Evolutionary conservation across 805 yeast genomes (phyloP), one percentile per base, ranked within the genome.

Genomic region (Hanseniaspora thailandica): DNA sequence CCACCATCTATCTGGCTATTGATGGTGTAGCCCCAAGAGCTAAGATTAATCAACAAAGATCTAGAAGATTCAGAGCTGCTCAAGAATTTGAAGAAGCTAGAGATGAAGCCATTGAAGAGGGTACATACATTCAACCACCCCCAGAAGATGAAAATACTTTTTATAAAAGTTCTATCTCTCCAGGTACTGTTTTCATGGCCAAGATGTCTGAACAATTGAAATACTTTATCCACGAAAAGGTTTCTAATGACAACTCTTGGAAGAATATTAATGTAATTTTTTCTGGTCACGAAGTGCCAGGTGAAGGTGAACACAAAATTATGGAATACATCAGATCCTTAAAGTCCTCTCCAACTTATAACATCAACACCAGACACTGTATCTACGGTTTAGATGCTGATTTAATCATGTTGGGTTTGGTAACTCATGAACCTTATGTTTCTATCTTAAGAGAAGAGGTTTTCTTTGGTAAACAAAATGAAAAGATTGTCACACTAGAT

Each of bases 11-110:
- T 65, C 88, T 90, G 96, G 97, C 98, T 3, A 86, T 90, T 61
- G 98, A 90, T 70, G 98, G 98, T 65, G 97, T 90, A 49, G 98
- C 98, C 0, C 98, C 98, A 40, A 75, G 98, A 66, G 98, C 98
- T 10, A 90, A 90, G 65, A 89, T 90, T 96, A 90, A 90, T 66
- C 97, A 90, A 69, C 98, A 90, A 69, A 79, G 98, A 69, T 81
- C 96, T 0, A 81, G 98, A 74, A 80, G 98, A 70, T 90, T 90
- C 68, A 76, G 96, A 68, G 81, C 96, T 30, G 97, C 96, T 0
- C 76, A 81, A 61, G 97, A 90, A 63, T 96, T 96, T 1, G 95
- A 90, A 64, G 80, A 79, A 59, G 81, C 81, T 49, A 64, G 84
- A 63, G 74, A 76, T 55, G 83, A 85, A 64, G 96, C 96, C 5